Conservation (phyloP, 2,329 filamentous ascomycete genomes). For the Alternaria postmessia region DNA sequence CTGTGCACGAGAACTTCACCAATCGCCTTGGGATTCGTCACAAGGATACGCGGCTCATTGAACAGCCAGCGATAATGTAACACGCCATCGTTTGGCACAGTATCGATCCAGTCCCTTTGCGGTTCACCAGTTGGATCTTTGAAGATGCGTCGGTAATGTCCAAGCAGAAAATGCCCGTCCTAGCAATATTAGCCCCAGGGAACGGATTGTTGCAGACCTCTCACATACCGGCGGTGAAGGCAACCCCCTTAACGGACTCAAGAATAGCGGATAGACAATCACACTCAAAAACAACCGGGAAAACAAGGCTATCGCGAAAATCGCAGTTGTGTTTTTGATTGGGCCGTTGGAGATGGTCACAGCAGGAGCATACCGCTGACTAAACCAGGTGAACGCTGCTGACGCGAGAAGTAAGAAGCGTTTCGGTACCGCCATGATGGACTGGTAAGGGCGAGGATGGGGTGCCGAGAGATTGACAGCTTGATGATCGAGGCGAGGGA, state of each 20-base stretch:
- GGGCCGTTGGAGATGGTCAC: slow-evolving; percentile 44
- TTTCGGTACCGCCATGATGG: slow-evolving; percentile 41
- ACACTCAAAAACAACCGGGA: slow-evolving; percentile 53
- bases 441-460: neutral
- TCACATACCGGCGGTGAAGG: slow-evolving; percentile 61
- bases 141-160: slow-evolving; percentile 55
- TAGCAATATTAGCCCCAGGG: slow-evolving; percentile 10
- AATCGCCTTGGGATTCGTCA: slow-evolving; percentile 58
- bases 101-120: slow-evolving; percentile 60
- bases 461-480: neutral
- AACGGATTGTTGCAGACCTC: neutral
- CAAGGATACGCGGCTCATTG: slow-evolving; percentile 55
- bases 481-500: neutral
- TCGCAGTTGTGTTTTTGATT: slow-evolving; percentile 50
- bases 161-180: slow-evolving; percentile 48
- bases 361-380: slow-evolving; percentile 44
- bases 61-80: slow-evolving; percentile 61
- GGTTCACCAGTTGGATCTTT: slow-evolving; percentile 55
- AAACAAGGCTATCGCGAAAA: slow-evolving; percentile 52
- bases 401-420: slow-evolving; percentile 36
- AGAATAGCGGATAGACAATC: slow-evolving; percentile 65
- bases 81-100: slow-evolving; percentile 63
- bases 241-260: slow-evolving; percentile 67
- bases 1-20: slow-evolving; percentile 60
- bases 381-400: slow-evolving; percentile 37